phyloP scores from a whole-genome alignment of 2,329 filamentous ascomycete genomes.

The Colletotrichum brevisporum region DNA sequence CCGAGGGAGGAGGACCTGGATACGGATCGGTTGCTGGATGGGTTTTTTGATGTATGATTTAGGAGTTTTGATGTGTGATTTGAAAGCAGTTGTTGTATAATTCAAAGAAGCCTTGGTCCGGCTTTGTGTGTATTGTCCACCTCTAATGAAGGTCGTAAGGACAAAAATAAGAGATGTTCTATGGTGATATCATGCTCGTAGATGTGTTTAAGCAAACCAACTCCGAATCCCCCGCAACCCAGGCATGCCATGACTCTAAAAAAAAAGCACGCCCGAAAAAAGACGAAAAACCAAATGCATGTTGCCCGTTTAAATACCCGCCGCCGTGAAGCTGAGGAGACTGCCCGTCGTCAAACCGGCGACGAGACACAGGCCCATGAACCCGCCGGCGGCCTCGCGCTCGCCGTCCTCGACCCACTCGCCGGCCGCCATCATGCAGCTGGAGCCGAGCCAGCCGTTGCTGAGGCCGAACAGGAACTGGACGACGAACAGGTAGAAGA shows the following conservation, averaged over 20 bases:
- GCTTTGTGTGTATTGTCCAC: too few species aligned
- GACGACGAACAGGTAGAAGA: constrained; percentile 88
- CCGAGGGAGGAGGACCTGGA: constrained; percentile 1
- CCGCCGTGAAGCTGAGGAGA: constrained; percentile 85
- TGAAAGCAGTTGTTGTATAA: too few species aligned
- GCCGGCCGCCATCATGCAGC: constrained; percentile 91
- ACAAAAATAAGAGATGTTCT: too few species aligned
- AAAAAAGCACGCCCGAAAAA: too few species aligned
- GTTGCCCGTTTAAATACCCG: constrained; percentile 57
- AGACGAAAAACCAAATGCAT: not conserved
- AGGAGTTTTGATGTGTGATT: too few species aligned
- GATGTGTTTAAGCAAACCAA: too few species aligned
- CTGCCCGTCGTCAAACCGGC: constrained; percentile 88
- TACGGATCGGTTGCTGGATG: not conserved
- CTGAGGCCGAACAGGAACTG: constrained; percentile 87
- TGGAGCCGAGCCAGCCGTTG: constrained; percentile 89
- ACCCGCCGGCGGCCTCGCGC: constrained; percentile 89
- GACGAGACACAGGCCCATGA: constrained; percentile 94
- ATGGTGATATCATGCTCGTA: too few species aligned
- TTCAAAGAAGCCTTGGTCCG: too few species aligned
- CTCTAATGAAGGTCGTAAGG: too few species aligned
- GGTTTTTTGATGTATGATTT: not conserved
- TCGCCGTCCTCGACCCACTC: constrained; percentile 87
- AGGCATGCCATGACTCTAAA: too few species aligned
- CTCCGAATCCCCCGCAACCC: too few species aligned